Conservation (phyloP, 345 rosid genomes). For the Eucalyptus curtisii region DNA sequence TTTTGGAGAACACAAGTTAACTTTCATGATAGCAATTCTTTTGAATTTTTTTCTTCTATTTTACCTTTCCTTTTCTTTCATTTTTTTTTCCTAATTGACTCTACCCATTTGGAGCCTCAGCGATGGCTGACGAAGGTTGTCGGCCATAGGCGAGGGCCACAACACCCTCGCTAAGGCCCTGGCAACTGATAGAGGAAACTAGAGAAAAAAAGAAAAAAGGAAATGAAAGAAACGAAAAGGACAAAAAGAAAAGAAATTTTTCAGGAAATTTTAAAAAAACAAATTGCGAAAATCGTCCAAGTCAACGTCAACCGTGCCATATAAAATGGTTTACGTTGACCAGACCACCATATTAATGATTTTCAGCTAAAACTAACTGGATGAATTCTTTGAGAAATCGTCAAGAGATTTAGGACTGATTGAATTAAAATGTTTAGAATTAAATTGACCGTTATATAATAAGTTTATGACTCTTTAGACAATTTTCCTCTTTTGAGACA, state of each 20-base stretch:
- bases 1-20: too few species aligned
- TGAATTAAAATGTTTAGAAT: fast-evolving
- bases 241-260: too few species aligned
- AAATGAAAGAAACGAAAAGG: too few species aligned
- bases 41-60: too few species aligned
- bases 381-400: not conserved
- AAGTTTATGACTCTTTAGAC: fast-evolving
- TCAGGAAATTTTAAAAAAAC: too few species aligned
- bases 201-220: too few species aligned
- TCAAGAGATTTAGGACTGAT: not conserved
- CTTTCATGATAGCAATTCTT: too few species aligned
- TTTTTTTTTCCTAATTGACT: too few species aligned
- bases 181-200: fast-evolving
- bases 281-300: too few species aligned
- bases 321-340: fast-evolving
- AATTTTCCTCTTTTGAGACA: not conserved
- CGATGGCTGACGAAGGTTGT: fast-evolving
- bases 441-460: fast-evolving
- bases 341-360: fast-evolving
- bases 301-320: fast-evolving
- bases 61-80: too few species aligned
- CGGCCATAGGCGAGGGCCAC: too few species aligned
- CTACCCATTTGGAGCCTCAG: fast-evolving
- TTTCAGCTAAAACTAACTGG: fast-evolving
- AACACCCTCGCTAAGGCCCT: fast-evolving